Evolutionary conservation across 179 eudicot species (phyloP).

Genomic region (Vitellaria paradoxa): DNA sequence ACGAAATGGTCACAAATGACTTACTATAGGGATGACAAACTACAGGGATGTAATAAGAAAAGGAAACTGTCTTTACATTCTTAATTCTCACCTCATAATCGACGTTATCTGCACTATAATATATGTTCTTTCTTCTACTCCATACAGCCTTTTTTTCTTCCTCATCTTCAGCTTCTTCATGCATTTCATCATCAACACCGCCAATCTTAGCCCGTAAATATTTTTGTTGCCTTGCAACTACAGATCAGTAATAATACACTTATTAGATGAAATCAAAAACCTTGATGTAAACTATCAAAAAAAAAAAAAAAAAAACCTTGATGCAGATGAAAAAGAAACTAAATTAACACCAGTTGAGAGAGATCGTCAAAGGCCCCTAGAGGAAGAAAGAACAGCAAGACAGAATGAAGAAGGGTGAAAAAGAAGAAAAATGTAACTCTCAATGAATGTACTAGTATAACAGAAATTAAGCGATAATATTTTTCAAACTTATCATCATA

Average conservation of each 20-base stretch:
- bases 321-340: not conserved
- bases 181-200: slow-evolving; percentile 65
- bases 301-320: not conserved
- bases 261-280: not conserved
- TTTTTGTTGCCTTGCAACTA: slow-evolving; percentile 64
- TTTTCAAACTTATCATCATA: not conserved
- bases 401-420: not conserved
- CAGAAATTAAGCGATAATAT: not conserved
- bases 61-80: not conserved
- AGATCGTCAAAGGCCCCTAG: not conserved
- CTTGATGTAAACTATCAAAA: no score
- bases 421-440: not conserved
- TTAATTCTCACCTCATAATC: slow-evolving; percentile 46
- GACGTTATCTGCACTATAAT: slow-evolving; percentile 44
- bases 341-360: not conserved
- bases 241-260: not conserved
- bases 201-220: slow-evolving; percentile 53
- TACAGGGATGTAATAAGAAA: not conserved
- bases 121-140: slow-evolving; percentile 42
- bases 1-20: no score
- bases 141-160: slow-evolving; percentile 45
- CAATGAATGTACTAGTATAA: no score
- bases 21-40: no score
- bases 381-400: not conserved
- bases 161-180: slow-evolving; percentile 67